Percentiles rank a stretch among this genome's conserved stretches.
These are phyloP conservation scores for Melocanna baccifera DNA, from an alignment of 176 grass and related monocot species.

Conservation along the genomic window DNA sequence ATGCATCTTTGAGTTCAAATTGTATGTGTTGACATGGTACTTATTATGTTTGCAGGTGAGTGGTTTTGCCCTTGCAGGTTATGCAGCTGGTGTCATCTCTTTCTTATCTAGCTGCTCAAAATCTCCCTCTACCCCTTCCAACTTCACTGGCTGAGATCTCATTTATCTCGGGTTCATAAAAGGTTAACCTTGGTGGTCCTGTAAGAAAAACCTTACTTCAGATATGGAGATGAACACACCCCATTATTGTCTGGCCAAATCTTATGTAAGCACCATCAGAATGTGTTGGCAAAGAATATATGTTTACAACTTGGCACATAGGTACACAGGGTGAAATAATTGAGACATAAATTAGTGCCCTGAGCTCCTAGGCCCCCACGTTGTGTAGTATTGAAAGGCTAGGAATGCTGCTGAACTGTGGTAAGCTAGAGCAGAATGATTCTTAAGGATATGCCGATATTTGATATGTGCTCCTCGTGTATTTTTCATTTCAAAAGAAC, in stretches of 20 bases:
- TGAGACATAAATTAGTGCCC: background rate
- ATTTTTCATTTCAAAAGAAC: background rate
- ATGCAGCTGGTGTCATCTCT: conserved; percentile 74
- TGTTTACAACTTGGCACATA: background rate
- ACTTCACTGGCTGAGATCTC: conserved; percentile 65
- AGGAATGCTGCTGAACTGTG: background rate
- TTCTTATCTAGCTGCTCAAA: conserved; percentile 68
- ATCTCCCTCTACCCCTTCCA: conserved; percentile 59
- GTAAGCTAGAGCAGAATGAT: background rate
- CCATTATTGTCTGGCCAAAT: background rate
- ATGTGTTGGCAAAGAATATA: background rate
- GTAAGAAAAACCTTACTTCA: background rate
- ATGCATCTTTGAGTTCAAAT: background rate
- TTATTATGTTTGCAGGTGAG: conserved; percentile 65
- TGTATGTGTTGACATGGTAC: background rate
- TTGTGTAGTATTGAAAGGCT: background rate
- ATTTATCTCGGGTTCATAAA: conserved; percentile 67
- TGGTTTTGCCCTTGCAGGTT: conserved; percentile 92
- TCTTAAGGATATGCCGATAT: background rate
- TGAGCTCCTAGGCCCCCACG: background rate
- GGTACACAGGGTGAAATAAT: background rate
- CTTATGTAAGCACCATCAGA: background rate
- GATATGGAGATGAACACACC: background rate
- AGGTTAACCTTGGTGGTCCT: conserved; percentile 13
- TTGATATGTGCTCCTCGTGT: background rate